Base-by-base conservation (phyloP, 192 early-diverging fungal species). In the Backusella tarrabulga region DNA sequence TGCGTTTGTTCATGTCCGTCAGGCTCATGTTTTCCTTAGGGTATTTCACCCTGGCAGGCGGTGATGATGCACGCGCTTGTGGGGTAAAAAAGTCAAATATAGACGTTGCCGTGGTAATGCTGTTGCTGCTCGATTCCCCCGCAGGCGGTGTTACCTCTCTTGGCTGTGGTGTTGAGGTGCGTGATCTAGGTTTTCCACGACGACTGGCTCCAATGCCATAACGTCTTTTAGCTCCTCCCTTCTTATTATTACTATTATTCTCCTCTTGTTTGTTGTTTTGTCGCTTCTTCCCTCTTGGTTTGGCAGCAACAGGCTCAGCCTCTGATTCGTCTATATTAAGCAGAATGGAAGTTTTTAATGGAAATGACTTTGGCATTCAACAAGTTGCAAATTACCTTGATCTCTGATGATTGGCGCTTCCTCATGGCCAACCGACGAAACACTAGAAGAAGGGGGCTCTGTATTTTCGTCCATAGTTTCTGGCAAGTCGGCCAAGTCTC, bases 1-100 rank as follows among this genome's bases (percentile, higher is more conserved):
- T 85, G 7, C 91, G 86, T 78, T 87, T 88, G 79, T 83, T 91
- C 91, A 91, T 92, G 66, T 92, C 91, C 44, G 80, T 78, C 21
- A 92, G 46, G 11, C 86, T 83, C 77, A 91, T 85, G 21, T 79
- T 77, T 21, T 86, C 52, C 44, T 87, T 77, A 9, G 90, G 89
- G 36, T 84, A 82, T 70, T 85, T 84, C 6, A 88, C 72, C 52
- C 85, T 88, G 44, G 88, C 76, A 29, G 87, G 86, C 4, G 82
- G 81, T 19, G 83, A 80, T 6, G 34, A 26, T 29, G 42, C 71
- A 44, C 71, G 41, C 9, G 71, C 40, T 72, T 41, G 7, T 14
- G 71, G 71, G 0, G 71, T 42, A 15, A 72, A 72, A 32, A 34
- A 34, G 12, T 72, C 71, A 34, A 72, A 72, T 5, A 72, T 19